Conservation (phyloP, 768 basidiomycete species). For the Cystobasidium ongulense region DNA sequence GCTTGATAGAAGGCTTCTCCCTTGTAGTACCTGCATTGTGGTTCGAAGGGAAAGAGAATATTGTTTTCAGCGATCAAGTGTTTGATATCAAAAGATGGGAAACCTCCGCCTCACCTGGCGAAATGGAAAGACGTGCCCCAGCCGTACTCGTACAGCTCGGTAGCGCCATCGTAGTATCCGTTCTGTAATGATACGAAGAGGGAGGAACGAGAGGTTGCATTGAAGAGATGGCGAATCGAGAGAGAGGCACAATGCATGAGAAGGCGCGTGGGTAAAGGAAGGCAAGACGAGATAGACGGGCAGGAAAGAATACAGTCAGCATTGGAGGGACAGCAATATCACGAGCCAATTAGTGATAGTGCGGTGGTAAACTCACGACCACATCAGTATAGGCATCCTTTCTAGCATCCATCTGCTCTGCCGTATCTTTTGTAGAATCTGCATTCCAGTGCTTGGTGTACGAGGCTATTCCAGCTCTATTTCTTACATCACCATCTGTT, state of each 20-base stretch:
- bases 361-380: slow-evolving; percentile 47
- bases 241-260: not conserved
- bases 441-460: slow-evolving; percentile 91
- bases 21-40: slow-evolving; percentile 89
- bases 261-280: not conserved
- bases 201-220: too few species aligned
- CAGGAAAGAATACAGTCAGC: not conserved
- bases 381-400: slow-evolving; percentile 80
- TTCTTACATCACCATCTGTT: slow-evolving; percentile 53
- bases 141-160: slow-evolving; percentile 68
- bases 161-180: slow-evolving; percentile 80
- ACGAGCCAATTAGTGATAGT: slow-evolving; percentile 56
- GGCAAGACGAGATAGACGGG: not conserved
- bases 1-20: slow-evolving; percentile 53
- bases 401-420: slow-evolving; percentile 61
- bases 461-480: slow-evolving; percentile 62
- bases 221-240: not conserved
- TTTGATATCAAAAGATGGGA: not conserved
- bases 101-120: slow-evolving; percentile 3
- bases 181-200: not conserved
- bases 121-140: slow-evolving; percentile 51
- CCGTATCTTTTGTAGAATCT: slow-evolving; percentile 62
- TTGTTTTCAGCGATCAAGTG: slow-evolving; percentile 9
- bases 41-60: too few species aligned
- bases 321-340: too few species aligned